phyloP scores from a whole-genome alignment of 805 yeast genomes.

The Saccharomycopsis sp. region DNA sequence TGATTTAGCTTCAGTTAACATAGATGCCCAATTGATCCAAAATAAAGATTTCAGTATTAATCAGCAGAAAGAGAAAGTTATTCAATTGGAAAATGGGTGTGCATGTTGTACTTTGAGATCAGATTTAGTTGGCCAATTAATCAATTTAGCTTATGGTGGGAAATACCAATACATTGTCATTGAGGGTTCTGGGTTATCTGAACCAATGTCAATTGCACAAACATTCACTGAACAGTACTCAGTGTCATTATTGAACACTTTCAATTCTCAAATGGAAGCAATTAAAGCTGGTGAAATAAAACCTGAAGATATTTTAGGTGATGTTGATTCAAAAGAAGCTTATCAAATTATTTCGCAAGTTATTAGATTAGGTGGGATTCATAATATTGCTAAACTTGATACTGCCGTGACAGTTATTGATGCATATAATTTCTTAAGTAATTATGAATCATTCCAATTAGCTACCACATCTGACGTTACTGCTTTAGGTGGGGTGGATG shows the following conservation, averaged over 20 bases:
- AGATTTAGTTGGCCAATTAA: conserved; percentile 38
- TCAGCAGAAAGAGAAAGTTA: conserved; percentile 34
- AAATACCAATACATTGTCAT: conserved; percentile 37
- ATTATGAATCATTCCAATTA: conserved; percentile 30
- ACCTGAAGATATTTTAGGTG: conserved; percentile 11
- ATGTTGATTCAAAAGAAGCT: conserved; percentile 22
- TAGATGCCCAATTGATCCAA: conserved; percentile 36
- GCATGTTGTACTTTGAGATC: conserved; percentile 44
- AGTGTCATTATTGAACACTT: conserved; percentile 27
- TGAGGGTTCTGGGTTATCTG: conserved; percentile 42
- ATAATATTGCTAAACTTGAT: conserved; percentile 34
- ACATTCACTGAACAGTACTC: conserved; percentile 40
- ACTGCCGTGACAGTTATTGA: conserved; percentile 43
- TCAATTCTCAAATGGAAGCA: conserved; percentile 11
- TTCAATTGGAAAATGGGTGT: conserved; percentile 42
- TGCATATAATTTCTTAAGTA: conserved; percentile 34
- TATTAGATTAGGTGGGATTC: conserved; percentile 34
- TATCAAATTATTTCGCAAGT: conserved; percentile 24
- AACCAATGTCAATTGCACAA: conserved; percentile 46
- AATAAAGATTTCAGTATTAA: conserved; percentile 25
- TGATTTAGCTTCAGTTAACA: conserved; percentile 38
- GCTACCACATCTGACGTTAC: conserved; percentile 19
- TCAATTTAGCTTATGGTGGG: conserved; percentile 30
- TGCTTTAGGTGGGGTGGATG: conserved; percentile 5
- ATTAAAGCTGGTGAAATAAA: conserved; percentile 12